Base-by-base conservation (phyloP, 1,284 basidiomycete genomes). In the Bondarzewia mesenterica region DNA sequence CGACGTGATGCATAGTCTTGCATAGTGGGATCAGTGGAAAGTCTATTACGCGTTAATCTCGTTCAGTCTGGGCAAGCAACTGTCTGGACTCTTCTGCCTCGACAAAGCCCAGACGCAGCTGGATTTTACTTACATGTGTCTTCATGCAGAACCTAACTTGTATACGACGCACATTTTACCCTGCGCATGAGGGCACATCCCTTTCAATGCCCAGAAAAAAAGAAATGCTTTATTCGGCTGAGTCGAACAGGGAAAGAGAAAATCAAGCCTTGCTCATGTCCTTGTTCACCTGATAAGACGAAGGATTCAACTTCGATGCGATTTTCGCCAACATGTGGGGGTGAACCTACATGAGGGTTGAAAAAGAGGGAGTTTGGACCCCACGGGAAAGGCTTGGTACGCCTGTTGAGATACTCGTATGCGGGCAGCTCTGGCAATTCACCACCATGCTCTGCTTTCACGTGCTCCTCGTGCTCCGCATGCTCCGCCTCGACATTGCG, bases 361-460 rank as follows among this genome's bases (percentile, higher is more conserved):
- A 77, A 92, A 76, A 92, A 92, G 14, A 91, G 73, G 20, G 76
- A 75, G 75, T 91, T 89, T 59, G 58, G 65, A 36, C 89, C 89
- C 88, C 89, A 91, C 8, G 89, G 87, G 74, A 77, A 91, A 32
- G 85, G 83, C 70, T 87, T 85, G 54, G 63, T 63, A 53, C 89
- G 74, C 59, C 73, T 78, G 72, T 90, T 89, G 64, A 92, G 62
- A 71, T 85, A 88, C 43, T 86, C 77, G 63, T 84, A 93, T 23
- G 69, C 69, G 47, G 89, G 85, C 23, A 74, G 65, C 57, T 85
- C 77, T 43, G 88, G 88, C 44, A 87, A 72, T 51, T 78, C 71
- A 46, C 89, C 90, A 47, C 74, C 81, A 64, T 92, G 82, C 69
- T 88, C 86, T 40, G 77, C 72, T 61, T 76, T 82, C 64, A 86